A percentile compares a stretch with the other conserved stretches of the same genome.
Evolutionary conservation across 306 rosid species (phyloP).

Genomic region (Coriaria nepalensis): DNA sequence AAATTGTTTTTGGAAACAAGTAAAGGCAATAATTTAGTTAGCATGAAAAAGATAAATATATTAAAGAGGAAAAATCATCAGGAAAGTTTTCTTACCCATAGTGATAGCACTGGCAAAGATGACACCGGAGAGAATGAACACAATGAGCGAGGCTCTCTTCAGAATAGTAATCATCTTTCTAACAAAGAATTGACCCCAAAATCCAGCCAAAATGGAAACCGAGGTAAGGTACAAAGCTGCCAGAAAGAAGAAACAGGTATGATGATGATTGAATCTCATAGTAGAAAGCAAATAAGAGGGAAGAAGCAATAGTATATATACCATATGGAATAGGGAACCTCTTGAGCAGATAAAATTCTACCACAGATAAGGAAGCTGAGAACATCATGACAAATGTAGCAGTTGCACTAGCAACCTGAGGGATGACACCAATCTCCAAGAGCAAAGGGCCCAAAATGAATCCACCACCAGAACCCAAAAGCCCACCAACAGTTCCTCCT

Average conservation of each 20-base stretch:
- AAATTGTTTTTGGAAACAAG: not conserved
- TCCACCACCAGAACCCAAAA: slow-evolving; percentile 87
- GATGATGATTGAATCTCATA: too few relatives aligned
- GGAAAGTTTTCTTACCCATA: slow-evolving; percentile 42
- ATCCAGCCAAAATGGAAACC: slow-evolving; percentile 67
- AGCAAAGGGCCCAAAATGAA: slow-evolving; percentile 80
- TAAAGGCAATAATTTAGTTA: not conserved
- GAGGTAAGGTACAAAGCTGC: slow-evolving; percentile 60
- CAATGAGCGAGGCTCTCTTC: slow-evolving; percentile 58
- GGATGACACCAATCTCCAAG: slow-evolving; percentile 83
- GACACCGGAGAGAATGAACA: slow-evolving; percentile 80
- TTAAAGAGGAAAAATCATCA: not conserved
- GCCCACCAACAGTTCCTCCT: slow-evolving; percentile 78
- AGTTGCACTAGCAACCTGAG: slow-evolving; percentile 91
- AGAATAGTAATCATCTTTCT: slow-evolving; percentile 42
- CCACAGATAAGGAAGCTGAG: slow-evolving; percentile 70
- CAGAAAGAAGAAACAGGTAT: not conserved
- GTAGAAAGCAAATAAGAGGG: not conserved
- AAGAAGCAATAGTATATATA: slow-evolving; percentile 10
- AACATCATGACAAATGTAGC: slow-evolving; percentile 90
- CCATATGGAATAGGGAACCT: slow-evolving; percentile 86
- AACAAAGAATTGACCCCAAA: slow-evolving; percentile 66
- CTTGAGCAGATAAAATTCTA: slow-evolving; percentile 74
- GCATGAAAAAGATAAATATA: too few relatives aligned
- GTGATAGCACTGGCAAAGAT: slow-evolving; percentile 78